Base-by-base conservation (phyloP, 331 rosid species). In the Quercus tomentella region DNA sequence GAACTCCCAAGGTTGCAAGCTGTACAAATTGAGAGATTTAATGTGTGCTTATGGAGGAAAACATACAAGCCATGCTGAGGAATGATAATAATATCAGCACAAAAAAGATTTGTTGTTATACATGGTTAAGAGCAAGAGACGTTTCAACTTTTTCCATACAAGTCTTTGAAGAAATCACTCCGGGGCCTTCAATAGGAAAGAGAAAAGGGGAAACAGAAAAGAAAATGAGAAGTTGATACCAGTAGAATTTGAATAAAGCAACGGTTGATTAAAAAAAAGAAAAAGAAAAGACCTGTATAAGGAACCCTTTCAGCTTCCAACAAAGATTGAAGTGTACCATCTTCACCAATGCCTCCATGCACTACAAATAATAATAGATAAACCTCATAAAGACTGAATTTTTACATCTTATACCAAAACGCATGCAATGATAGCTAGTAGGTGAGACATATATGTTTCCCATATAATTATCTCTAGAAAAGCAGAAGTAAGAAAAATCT, bases 271-370 rank as follows among this genome's bases (percentile, higher is more conserved):
- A 10, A 49, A 49, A 49, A 49, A 49, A 45, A 45, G 14, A 43
- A 41, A 49, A 66, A 62, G 70, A 51, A 83, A 68, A 81, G 75
- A 94, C 98, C 98, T 85, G 98, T 90, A 83, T 90, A 86, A 37
- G 97, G 91, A 85, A 92, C 93, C 61, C 97, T 92, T 86, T 87
- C 91, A 77, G 90, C 92, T 79, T 90, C 93, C 82, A 94, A 84
- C 86, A 92, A 80, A 49, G 97, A 90, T 82, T 92, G 98, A 88
- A 94, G 97, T 1, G 92, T 89, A 56, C 98, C 98, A 80, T 94
- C 97, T 89, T 94, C 98, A 68, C 98, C 98, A 70, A 94, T 92
- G 84, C 98, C 98, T 86, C 98, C 98, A 89, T 94, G 98, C 88
- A 94, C 98, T 94, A 51, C 25, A 80, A 70, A 79, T 41, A 76